These are phyloP conservation scores for Ceratocystiopsis minuta DNA, from an alignment of 2,329 filamentous ascomycete species.

Conservation along the genomic window DNA sequence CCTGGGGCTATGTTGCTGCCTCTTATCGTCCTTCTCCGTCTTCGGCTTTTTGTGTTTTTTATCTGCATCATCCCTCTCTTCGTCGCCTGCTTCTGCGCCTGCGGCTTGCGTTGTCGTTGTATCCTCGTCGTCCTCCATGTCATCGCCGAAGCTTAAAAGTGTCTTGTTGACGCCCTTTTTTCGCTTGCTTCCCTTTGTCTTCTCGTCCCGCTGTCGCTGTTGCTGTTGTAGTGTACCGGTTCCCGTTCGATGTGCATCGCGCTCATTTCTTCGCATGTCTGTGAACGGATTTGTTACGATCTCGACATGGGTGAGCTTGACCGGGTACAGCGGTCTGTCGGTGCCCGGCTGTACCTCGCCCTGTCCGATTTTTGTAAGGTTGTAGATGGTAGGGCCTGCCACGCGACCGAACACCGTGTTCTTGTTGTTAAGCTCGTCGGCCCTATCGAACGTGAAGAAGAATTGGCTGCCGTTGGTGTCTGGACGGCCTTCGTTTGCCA, in stretches of 20 bases:
- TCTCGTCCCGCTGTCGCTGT: conserved; percentile 15
- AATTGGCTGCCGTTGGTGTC: conserved; percentile 90
- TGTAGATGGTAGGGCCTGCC: conserved; percentile 89
- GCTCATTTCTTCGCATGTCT: conserved; percentile 55
- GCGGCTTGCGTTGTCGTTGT: conserved; percentile 22
- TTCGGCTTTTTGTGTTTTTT: not conserved
- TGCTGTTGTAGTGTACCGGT: conserved; percentile 18
- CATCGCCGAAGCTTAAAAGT: conserved; percentile 60
- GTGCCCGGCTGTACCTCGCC: conserved; percentile 60
- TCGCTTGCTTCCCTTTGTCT: conserved; percentile 48
- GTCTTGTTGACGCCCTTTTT: conserved; percentile 46
- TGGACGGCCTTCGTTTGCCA: conserved; percentile 70
- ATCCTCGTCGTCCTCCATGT: conserved; percentile 35
- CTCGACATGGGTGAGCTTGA: conserved; percentile 57
- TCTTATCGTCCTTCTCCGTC: not conserved
- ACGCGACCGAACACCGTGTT: conserved; percentile 91
- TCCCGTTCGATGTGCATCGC: conserved; percentile 24
- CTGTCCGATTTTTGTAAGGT: conserved; percentile 84
- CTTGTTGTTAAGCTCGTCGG: conserved; percentile 70
- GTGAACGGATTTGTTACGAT: conserved; percentile 68
- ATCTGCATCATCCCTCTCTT: not conserved
- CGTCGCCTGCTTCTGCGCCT: not conserved
- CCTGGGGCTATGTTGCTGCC: not conserved
- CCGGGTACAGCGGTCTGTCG: conserved; percentile 72
- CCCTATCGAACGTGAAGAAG: conserved; percentile 78